Conservation (phyloP, 768 basidiomycete species). For the Lentinula boryana region DNA sequence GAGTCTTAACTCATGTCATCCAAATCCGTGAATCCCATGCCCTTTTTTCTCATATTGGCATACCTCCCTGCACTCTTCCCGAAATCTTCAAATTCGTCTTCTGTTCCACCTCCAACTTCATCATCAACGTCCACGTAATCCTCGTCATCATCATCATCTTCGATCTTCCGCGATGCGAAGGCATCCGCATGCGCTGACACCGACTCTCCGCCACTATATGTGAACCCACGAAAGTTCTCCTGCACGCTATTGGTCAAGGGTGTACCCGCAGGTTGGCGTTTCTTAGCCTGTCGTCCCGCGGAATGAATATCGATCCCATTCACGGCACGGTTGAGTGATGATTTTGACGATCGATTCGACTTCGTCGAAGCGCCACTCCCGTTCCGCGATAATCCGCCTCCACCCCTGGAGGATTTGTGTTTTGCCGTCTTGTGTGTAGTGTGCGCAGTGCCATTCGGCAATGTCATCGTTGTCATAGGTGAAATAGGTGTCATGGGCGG, state of each 20-base stretch:
- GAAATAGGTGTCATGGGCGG: conserved; percentile 5
- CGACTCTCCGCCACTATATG: conserved; percentile 73
- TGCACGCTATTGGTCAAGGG: conserved; percentile 83
- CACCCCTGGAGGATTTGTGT: conserved; percentile 7
- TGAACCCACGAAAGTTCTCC: conserved; percentile 96
- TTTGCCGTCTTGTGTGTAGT: background rate
- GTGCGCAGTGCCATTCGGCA: background rate
- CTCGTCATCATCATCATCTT: conserved; percentile 27
- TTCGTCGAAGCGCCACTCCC: background rate
- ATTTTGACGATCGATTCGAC: background rate
- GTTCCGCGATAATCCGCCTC: conserved; percentile 7
- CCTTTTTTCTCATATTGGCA: conserved; percentile 49
- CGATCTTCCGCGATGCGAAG: conserved; percentile 22
- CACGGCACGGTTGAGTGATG: conserved; percentile 10
- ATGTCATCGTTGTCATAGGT: conserved; percentile 1
- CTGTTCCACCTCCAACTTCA: conserved; percentile 49
- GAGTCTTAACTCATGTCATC: conserved; percentile 16
- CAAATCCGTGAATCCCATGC: conserved; percentile 32
- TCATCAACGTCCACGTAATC: conserved; percentile 31
- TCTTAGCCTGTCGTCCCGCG: conserved; percentile 39
- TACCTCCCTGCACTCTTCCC: conserved; percentile 63
- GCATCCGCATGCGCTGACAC: conserved; percentile 38
- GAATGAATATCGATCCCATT: conserved; percentile 56
- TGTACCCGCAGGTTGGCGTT: conserved; percentile 50
- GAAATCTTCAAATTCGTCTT: conserved; percentile 74